Evolutionary conservation across 345 rosid species (phyloP).

Genomic region (Pistacia integerrima): DNA sequence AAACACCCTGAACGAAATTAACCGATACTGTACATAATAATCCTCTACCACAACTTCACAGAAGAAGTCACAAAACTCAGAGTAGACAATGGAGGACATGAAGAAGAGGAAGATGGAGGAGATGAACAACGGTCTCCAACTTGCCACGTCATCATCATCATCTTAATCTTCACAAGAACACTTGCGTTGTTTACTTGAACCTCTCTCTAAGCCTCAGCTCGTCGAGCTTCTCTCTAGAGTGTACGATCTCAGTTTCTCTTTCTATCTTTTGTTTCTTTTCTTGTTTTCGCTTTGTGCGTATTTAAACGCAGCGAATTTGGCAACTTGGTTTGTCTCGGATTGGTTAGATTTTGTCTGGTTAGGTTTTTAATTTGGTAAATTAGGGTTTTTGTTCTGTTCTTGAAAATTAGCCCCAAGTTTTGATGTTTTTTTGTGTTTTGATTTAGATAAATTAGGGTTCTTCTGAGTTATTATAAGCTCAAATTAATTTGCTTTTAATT

Average conservation of each 20-base stretch:
- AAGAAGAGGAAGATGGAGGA: conserved; percentile 70
- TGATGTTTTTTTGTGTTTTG: neutral
- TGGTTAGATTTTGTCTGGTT: neutral
- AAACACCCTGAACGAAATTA: too few relatives aligned
- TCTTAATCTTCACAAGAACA: conserved; percentile 38
- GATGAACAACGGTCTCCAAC: conserved; percentile 28
- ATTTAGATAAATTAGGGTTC: neutral
- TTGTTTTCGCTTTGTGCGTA: neutral
- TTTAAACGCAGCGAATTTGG: neutral
- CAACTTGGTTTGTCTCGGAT: neutral
- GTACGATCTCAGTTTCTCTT: conserved; percentile 31
- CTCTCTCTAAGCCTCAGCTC: conserved; percentile 67
- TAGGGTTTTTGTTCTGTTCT: neutral
- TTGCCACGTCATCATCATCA: neutral
- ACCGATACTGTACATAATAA: too few relatives aligned
- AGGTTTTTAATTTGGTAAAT: too few relatives aligned
- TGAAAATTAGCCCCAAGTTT: too few relatives aligned
- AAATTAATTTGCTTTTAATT: too few relatives aligned
- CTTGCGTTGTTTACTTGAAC: conserved; percentile 59
- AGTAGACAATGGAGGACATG: conserved; percentile 42
- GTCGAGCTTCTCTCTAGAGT: conserved; percentile 64
- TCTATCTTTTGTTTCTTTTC: neutral
- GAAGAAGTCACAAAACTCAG: too few relatives aligned
- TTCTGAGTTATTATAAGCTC: too few relatives aligned
- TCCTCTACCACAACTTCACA: too few relatives aligned